Evolutionary conservation across 208 protist genomes (phyloP), one percentile per base, ranked within the genome.

Genomic region (Wallacemonas rigidus): DNA sequence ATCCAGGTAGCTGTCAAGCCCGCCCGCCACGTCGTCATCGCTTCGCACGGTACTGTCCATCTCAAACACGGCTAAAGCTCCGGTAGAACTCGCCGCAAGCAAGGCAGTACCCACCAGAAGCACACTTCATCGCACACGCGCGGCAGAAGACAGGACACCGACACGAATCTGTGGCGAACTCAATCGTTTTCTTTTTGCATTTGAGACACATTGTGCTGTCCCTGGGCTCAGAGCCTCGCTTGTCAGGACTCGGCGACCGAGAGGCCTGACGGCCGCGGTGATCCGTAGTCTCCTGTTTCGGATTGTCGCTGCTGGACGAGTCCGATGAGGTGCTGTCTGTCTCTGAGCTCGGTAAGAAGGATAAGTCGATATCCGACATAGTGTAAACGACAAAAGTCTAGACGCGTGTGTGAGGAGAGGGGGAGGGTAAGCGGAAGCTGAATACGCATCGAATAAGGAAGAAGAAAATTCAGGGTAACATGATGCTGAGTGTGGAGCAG

Each of bases 71-170:
- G 36, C 38, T 69, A 40, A 96, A 61, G 8, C 72, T 74, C 44
- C 73, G 79, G 77, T 92, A 96, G 8, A 94, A 79, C n/a, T 85
- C 47, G 4, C 79, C 73, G 69, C 92, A 95, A 1, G 82, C 67
- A 55, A 93, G 91, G 67, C 92, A 97, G 56, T 89, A 91, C 9
- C 92, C 92, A 9, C 92, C 92, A 6, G 90, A 94, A 6, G 92
- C 92, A 43, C 84, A 93, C 69, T 94, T 97, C 92, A 97, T 97
- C 3, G 92, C 92, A 55, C 92, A 97, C 2, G 56, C 72, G 56
- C 81, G 84, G 81, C 92, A 97, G 79, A 95, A 97, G 35, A 86
- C 81, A 5, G 67, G 71, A 60, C 95, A 90, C 35, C 81, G 61
- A 58, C 92, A 97, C 9, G 72, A 79, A 58, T 87, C 80, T 8